These are phyloP conservation scores for Stagonosporopsis chrysanthemi DNA, from an alignment of 2,329 filamentous ascomycete species.

Conservation along the genomic window DNA sequence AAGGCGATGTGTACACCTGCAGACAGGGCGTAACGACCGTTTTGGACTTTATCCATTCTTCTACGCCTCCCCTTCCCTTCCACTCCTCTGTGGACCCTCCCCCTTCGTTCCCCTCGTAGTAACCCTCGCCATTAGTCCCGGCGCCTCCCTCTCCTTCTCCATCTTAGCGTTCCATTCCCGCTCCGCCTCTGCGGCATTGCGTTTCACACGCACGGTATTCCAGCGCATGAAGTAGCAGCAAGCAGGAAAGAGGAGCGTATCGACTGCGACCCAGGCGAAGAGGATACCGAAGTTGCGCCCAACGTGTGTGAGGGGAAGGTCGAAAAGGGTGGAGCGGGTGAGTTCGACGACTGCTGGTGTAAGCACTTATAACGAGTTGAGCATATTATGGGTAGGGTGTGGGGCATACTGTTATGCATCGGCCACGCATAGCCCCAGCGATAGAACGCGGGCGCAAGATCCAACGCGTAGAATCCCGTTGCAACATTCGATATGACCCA, in stretches of 20 bases:
- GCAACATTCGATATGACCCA: slow-evolving; percentile 72
- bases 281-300: slow-evolving; percentile 68
- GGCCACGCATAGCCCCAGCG: slow-evolving; percentile 70
- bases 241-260: slow-evolving; percentile 61
- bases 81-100: background rate
- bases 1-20: too few species aligned
- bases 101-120: slow-evolving; percentile 29
- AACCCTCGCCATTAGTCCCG: slow-evolving; percentile 35
- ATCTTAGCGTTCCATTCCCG: slow-evolving; percentile 38
- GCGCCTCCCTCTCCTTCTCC: slow-evolving; percentile 38
- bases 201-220: slow-evolving; percentile 43
- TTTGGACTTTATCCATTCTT: too few species aligned
- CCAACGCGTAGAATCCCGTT: slow-evolving; percentile 66
- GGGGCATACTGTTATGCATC: slow-evolving; percentile 61
- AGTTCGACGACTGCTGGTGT: slow-evolving; percentile 61
- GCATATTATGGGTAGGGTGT: background rate
- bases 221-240: slow-evolving; percentile 54
- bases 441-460: slow-evolving; percentile 65
- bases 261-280: slow-evolving; percentile 64
- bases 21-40: too few species aligned
- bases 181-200: slow-evolving; percentile 32
- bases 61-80: background rate
- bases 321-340: slow-evolving; percentile 67
- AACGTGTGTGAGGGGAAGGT: slow-evolving; percentile 61
- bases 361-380: background rate